phyloP scores from a whole-genome alignment of 1,284 basidiomycete genomes.

The Marasmius tenuissimus region DNA sequence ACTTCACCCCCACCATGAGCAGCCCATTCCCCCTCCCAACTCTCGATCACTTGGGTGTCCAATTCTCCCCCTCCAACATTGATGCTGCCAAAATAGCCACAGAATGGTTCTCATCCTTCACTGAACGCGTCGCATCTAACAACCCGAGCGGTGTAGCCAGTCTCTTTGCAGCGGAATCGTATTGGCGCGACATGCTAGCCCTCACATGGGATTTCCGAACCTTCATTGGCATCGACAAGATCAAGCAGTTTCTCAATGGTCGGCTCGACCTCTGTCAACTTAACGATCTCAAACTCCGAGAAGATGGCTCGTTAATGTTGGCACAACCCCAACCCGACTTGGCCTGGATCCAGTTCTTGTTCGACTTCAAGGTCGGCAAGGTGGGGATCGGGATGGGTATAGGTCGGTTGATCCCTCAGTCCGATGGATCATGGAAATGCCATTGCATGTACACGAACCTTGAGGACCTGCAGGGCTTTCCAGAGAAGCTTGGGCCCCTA shows the following conservation, averaged over 20 bases:
- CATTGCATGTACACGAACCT: conserved; percentile 60
- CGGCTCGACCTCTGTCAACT: conserved; percentile 34
- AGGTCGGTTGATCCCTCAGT: conserved; percentile 50
- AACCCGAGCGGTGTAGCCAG: conserved; percentile 22
- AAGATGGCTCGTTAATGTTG: conserved; percentile 22
- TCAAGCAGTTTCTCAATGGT: conserved; percentile 43
- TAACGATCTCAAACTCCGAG: conserved; percentile 26
- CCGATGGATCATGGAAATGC: conserved; percentile 53
- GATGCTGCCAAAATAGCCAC: conserved; percentile 19
- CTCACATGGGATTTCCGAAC: conserved; percentile 67
- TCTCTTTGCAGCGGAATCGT: conserved; percentile 42
- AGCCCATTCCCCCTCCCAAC: conserved; percentile 7
- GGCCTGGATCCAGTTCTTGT: conserved; percentile 55
- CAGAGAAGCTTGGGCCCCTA: conserved; percentile 43
- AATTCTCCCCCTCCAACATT: conserved; percentile 13
- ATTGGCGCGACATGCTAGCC: conserved; percentile 62
- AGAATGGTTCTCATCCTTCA: conserved; percentile 30
- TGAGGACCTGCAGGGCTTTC: conserved; percentile 53
- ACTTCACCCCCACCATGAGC: no score
- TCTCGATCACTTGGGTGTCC: conserved; percentile 17
- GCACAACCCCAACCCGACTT: conserved; percentile 49
- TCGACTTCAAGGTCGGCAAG: conserved; percentile 47
- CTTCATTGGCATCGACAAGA: conserved; percentile 41
- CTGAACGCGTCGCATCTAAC: conserved; percentile 18
- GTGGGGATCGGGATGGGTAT: conserved; percentile 39